Base-by-base conservation (phyloP, 148 eudicot genomes). In the Agrostemma githago region DNA sequence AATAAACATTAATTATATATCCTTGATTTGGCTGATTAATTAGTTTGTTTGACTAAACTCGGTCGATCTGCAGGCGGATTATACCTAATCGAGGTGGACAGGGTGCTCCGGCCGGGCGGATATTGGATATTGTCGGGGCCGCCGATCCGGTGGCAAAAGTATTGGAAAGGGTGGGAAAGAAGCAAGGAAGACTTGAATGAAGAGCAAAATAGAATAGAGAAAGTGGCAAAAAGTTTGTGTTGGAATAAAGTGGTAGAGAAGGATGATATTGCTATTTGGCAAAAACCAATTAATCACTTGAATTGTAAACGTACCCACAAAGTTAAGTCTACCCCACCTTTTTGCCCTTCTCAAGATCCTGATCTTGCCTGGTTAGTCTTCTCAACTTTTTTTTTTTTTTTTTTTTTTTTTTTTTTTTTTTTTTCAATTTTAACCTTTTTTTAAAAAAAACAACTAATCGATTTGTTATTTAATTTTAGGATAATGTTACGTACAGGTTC, bases 71-170 rank as follows among this genome's bases (percentile, higher is more conserved):
- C 74, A 91, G 97, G 82, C 77, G 97, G 97, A 1, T 70, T 81
- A 4, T 89, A 85, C 75, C 74, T 91, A 79, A 89, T 86, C 59
- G 97, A 91, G 82, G 89, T 91, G 14, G 97, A 91, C 70, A 73
- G 97, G 3, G 82, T 91, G 58, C 86, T 91, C 11, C 75, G 97
- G 38, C 93, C 97, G 0, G 97, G 97, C 5, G 97, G 97, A 6
- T 91, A 84, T 60, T 91, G 97, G 97, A 81, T 87, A 65, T 80
- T 90, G 34, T 90, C 97, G 7, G 97, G 92, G 8, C 93, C 92
- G 0, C 92, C 93, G 0, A 87, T 87, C 65, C 54, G 62, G 8
- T 88, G 96, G 93, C 71, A 74, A 58, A 87, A 79, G 71, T 62
- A 86, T 65, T 87, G 91, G 90, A 83, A 74, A 72, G 96, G 93